Evolutionary conservation across 1,284 basidiomycete species (phyloP), one percentile per base, ranked within the genome.

Genomic region (Melampsora americana): DNA sequence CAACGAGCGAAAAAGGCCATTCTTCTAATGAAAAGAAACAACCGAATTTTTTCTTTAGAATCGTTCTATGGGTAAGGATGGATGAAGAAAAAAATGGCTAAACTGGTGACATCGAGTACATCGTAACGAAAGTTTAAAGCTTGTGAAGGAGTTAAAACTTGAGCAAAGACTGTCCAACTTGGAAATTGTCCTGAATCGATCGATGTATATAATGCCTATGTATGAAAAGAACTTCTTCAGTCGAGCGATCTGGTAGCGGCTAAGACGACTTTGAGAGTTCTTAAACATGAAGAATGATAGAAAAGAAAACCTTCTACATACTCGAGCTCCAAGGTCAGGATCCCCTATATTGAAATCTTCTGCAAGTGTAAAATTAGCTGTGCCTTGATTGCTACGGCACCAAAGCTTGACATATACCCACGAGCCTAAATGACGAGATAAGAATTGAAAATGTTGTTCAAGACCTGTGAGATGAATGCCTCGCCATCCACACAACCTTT

Each of bases 371-470:
- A 72, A 72, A 39, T 72, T 72, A 42, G 42, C 39, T 9, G 32
- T 46, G 0, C 62, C 70, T 56, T 72, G 70, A 26, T 66, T 35
- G 7, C 60, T 56, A 42, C 64, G 42, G 20, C 46, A 65, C 39
- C 50, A 64, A 26, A 72, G 46, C 61, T 62, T 72, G 12, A 72
- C 70, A 42, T 72, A 72, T 28, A 62, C 62, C 70, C 70, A 72
- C 35, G 60, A 64, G 50, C 70, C 70, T 72, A n/a, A 64, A 64
- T 42, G 4, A 35, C 16, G 18, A 42, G 18, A 32, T 3, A 16
- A 16, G 23, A 26, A 26, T 59, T 26, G 14, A 30, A 2, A 16
- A 14, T n/a, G 18, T 30, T 59, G 23, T 18, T n/a, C 11, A 59
- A n/a, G 23, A 30, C 3, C 16, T 59, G 23, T 59, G 56, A 23